These are phyloP conservation scores for Exophiala mesophila DNA, from an alignment of 2,329 filamentous ascomycete genomes.

Conservation along the genomic window DNA sequence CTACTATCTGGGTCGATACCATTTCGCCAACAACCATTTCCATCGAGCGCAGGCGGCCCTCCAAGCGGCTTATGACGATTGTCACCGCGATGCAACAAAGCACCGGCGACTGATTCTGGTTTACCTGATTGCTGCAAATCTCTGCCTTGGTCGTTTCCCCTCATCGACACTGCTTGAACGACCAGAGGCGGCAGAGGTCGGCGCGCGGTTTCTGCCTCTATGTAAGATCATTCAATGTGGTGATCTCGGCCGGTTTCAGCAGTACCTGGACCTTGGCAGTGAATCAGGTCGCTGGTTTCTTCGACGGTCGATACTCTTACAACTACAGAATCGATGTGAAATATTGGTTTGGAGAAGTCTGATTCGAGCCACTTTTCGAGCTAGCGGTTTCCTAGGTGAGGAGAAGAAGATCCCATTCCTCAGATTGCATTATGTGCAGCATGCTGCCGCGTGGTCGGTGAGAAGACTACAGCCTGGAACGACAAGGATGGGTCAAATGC, in stretches of 20 bases:
- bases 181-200: conserved; percentile 64
- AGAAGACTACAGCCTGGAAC: conserved; percentile 17
- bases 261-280: conserved; percentile 54
- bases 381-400: conserved; percentile 63
- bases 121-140: conserved; percentile 75
- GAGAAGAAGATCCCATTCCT: conserved; percentile 66
- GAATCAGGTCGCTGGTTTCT: conserved; percentile 62
- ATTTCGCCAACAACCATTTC: conserved; percentile 80
- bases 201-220: conserved; percentile 66
- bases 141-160: conserved; percentile 81
- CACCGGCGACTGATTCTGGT: conserved; percentile 78
- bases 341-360: conserved; percentile 80
- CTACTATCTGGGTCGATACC: conserved; percentile 88
- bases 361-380: conserved; percentile 69
- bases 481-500: not conserved
- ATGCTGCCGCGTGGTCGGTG: conserved; percentile 52
- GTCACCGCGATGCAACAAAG: conserved; percentile 51
- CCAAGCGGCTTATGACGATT: conserved; percentile 74
- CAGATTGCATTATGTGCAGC: conserved; percentile 63
- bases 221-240: conserved; percentile 67
- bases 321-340: conserved; percentile 71
- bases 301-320: conserved; percentile 67
- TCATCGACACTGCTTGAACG: conserved; percentile 60
- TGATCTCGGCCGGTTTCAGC: conserved; percentile 68
- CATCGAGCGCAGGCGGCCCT: conserved; percentile 69